Conservation (phyloP, 192 early-diverging fungal species). For the Rhizophagus sp. region DNA sequence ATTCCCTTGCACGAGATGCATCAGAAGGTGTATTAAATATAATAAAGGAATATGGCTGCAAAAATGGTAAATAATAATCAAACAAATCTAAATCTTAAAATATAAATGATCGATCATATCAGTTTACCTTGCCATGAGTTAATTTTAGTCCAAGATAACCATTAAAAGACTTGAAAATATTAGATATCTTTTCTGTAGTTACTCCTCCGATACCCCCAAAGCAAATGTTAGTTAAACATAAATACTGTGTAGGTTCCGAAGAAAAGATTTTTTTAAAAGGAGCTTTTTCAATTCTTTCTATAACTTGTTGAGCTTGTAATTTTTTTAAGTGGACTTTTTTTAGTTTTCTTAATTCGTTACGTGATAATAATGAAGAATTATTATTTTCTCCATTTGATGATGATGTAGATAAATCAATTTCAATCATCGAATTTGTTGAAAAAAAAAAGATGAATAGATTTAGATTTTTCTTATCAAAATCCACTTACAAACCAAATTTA, state of each 20-base stretch:
- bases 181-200: conserved; percentile 6
- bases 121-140: conserved; percentile 24
- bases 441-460: neutral
- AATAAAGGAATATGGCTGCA: conserved; percentile 29
- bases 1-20: conserved; percentile 3
- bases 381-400: neutral
- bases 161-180: conserved; percentile 6
- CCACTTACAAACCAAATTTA: neutral
- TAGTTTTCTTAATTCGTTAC: conserved; percentile 8
- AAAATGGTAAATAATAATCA: neutral
- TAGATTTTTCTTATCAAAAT: neutral
- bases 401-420: neutral
- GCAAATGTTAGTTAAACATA: conserved; percentile 26
- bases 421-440: neutral
- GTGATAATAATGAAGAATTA: neutral
- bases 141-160: conserved; percentile 6
- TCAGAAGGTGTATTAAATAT: conserved; percentile 15
- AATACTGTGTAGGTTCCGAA: conserved; percentile 12
- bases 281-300: conserved; percentile 18
- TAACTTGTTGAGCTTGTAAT: conserved; percentile 23
- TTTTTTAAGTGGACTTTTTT: conserved; percentile 15
- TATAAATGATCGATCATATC: neutral
- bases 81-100: neutral
- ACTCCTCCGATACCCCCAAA: conserved; percentile 22
- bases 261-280: conserved; percentile 18